Base-by-base conservation (phyloP, 495 filamentous ascomycete genomes). In the Daldinia grandis region DNA sequence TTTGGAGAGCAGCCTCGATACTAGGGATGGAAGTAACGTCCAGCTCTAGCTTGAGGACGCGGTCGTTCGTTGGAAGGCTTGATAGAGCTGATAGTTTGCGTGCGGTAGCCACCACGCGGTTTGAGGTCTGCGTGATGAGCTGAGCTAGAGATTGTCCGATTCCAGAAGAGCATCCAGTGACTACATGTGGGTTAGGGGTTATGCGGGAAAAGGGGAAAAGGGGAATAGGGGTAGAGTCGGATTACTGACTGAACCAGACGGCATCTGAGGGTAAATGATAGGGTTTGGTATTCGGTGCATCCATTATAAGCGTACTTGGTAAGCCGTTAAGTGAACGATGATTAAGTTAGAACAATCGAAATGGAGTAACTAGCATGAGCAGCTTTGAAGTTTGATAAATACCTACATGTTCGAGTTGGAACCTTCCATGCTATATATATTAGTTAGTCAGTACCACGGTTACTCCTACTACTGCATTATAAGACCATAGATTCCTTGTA, bases 131-230 rank as follows among this genome's bases (percentile, higher is more conserved):
- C 51, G 80, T 66, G 66, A 84, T 71, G 28, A 64, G 66, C 25
- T 74, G 60, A 54, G 81, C 81, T n/a, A 88, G 62, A 21, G 78
- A 73, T 38, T 78, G 80, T 49, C 87, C 85, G 17, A 84, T 80
- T 21, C 82, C 82, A 0, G 68, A 86, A 37, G 84, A 86, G 73
- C 82, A 86, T 47, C 84, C 84, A 57, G 83, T 86, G 30, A 86
- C 82, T 84, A 35, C 40, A 49, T 51, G 47, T 17, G 3, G 7
- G 56, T 61, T 30, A 62, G 35, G 3, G 0, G 59, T 31, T 54
- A 19, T 50, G 14, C 15, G 25, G 53, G 10, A 19, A n/a, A 54
- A 35, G 68, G 58, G 9, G 68, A 62, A 59, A 3, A 27, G 31
- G 17, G 57, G 15, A 27, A 28, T 24, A 35, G 33, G 33, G 33